These are phyloP conservation scores for Neonothopanus nambi DNA, from an alignment of 1,284 basidiomycete genomes.

Conservation along the genomic window DNA sequence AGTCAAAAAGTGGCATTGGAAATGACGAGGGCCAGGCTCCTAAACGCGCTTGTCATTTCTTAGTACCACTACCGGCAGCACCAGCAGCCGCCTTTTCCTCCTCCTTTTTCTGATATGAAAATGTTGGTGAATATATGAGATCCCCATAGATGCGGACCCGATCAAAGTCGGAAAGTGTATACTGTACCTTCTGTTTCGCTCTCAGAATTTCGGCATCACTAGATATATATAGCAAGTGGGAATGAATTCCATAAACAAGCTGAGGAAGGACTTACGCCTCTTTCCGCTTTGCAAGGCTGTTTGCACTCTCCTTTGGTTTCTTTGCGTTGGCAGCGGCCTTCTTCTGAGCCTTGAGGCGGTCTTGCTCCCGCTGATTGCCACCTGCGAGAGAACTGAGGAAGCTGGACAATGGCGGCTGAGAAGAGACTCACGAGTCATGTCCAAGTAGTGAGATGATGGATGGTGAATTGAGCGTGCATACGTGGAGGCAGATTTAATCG, in stretches of 20 bases:
- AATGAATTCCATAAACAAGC: background rate
- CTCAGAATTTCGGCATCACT: slow-evolving; percentile 75
- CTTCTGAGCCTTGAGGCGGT: slow-evolving; percentile 73
- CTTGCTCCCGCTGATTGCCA: slow-evolving; percentile 78
- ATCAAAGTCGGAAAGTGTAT: slow-evolving; percentile 9
- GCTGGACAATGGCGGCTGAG: no score
- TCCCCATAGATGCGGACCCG: background rate
- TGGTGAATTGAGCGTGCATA: no score
- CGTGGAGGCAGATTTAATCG: no score
- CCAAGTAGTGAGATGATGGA: background rate
- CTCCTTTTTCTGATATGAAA: slow-evolving; percentile 56
- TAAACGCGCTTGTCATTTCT: slow-evolving; percentile 39
- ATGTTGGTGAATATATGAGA: no score
- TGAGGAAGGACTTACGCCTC: slow-evolving; percentile 61
- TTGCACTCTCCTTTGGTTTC: slow-evolving; percentile 70
- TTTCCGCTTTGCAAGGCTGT: slow-evolving; percentile 63
- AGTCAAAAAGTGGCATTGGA: no score
- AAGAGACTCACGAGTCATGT: slow-evolving; percentile 19
- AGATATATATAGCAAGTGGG: slow-evolving; percentile 18
- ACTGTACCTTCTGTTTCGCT: slow-evolving; percentile 74
- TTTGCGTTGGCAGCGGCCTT: slow-evolving; percentile 54
- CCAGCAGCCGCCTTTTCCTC: slow-evolving; percentile 49
- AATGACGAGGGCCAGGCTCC: no score
- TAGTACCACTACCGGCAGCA: slow-evolving; percentile 29
- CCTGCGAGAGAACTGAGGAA: slow-evolving; percentile 40